Evolutionary conservation across 1,139 yeast genomes (phyloP), one percentile per base, ranked within the genome.

Genomic region (Debaryomyces fabryi): DNA sequence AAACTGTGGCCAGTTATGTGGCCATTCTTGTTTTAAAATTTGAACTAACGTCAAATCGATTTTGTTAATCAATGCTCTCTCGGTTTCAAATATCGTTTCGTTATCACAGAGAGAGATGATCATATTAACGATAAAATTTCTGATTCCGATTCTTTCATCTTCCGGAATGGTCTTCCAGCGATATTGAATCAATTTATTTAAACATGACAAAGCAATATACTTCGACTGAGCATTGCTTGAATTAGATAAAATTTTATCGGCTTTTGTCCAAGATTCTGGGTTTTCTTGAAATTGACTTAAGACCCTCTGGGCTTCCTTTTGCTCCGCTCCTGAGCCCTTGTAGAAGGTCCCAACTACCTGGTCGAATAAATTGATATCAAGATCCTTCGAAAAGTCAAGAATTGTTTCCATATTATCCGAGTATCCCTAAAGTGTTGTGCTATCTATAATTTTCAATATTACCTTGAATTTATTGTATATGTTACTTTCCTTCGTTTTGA

Each of bases 21-120:
- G 99, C 99, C 99, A 93, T 65, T 93, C 99, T 69, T 95, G 98
- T 65, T 93, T 93, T 62, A 93, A 81, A 46, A 93, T 86, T 62
- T 93, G 96, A 35, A 93, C 99, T 62, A 93, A 76, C 6, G 98
- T 93, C 64, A 93, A 78, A 70, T 93, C 97, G 59, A 93, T 92
- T 68, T 95, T 95, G 71, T 88, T 90, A 60, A 93, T 89, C 62
- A 93, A 78, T 18, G 97, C 86, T 63, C 85, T 85, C 64, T 92
- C 92, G 42, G 79, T 71, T 49, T 79, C 81, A 65, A 92, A 91
- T 21, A 84, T 76, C n/a, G 77, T 73, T 52, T 91, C 96, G 64
- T 87, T 88, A 55, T 90, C 95, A 69, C 97, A 89, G 78, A 95
- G 81, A 24, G 92, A 79, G 53, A 95, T 87, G 62, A 95, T 90